A percentile compares a stretch with the other conserved stretches of the same genome.
Conservation (phyloP, 2,329 filamentous ascomycete genomes). For the Aureobasidium sp. region DNA sequence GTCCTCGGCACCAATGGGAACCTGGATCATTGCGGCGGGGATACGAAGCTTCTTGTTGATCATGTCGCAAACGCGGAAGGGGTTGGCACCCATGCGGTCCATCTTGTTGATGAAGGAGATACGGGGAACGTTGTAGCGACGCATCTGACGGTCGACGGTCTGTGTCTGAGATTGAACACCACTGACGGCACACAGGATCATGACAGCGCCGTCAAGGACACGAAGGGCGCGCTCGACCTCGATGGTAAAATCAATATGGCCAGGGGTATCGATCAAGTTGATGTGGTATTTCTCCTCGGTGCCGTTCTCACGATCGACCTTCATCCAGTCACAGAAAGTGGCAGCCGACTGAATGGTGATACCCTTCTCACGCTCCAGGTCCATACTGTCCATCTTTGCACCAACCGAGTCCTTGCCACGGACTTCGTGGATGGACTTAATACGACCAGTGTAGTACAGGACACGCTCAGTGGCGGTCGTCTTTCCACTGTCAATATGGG, state of each 20-base stretch:
- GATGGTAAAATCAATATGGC: slow-evolving; percentile 98
- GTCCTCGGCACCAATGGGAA: slow-evolving; percentile 89
- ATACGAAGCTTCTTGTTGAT: slow-evolving; percentile 96
- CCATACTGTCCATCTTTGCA: slow-evolving; percentile 99
- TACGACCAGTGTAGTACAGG: slow-evolving; percentile 94
- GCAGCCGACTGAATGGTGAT: slow-evolving; percentile 98
- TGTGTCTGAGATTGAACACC: slow-evolving; percentile 98
- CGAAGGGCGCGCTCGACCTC: slow-evolving; percentile 93
- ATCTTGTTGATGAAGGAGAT: slow-evolving; percentile 99
- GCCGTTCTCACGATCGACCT: slow-evolving; percentile 53
- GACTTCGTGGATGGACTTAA: slow-evolving; percentile 95
- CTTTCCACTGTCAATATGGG: slow-evolving; percentile 97
- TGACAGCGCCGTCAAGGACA: slow-evolving; percentile 92
- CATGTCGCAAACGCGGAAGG: slow-evolving; percentile 94
- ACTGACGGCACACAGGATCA: slow-evolving; percentile 96
- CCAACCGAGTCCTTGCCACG: slow-evolving; percentile 89
- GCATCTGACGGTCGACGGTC: slow-evolving; percentile 97
- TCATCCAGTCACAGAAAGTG: slow-evolving; percentile 95
- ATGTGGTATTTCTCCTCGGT: slow-evolving; percentile 90
- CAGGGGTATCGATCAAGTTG: slow-evolving; percentile 97
- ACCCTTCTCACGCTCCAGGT: slow-evolving; percentile 93
- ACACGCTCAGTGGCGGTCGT: slow-evolving; percentile 95
- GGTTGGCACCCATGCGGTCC: slow-evolving; percentile 97
- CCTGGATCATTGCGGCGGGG: slow-evolving; percentile 83
- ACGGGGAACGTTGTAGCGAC: slow-evolving; percentile 90